A percentile compares a stretch with the other conserved stretches of the same genome.
Evolutionary conservation across 305 asterid genomes (phyloP).

Genomic region (Solanum hybrid): DNA sequence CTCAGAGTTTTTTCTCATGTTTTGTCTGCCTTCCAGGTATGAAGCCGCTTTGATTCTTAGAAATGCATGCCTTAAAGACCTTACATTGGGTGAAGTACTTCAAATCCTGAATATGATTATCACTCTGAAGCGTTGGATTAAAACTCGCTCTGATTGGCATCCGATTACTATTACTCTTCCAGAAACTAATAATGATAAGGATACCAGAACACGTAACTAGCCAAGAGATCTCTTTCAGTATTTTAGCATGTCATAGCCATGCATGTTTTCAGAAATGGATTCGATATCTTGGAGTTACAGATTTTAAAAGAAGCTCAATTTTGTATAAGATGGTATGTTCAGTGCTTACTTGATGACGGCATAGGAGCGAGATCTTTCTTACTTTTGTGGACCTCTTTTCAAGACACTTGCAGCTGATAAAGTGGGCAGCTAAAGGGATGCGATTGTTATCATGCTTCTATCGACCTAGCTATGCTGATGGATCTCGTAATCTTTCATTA

Average conservation of each 20-base stretch:
- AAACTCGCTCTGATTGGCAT: constrained; percentile 18
- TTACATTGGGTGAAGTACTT: constrained; percentile 34
- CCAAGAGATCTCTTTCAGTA: neutral
- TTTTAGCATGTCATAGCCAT: neutral
- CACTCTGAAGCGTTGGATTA: constrained; percentile 30
- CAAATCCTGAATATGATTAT: constrained; percentile 35
- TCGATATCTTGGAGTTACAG: neutral
- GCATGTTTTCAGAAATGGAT: neutral
- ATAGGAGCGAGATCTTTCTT: neutral
- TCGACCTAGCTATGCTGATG: neutral
- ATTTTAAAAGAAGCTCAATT: neutral
- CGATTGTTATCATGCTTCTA: neutral
- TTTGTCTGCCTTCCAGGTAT: constrained; percentile 16
- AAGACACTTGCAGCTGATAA: neutral
- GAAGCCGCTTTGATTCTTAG: constrained; percentile 40
- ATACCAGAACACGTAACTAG: neutral
- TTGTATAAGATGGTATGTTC: neutral
- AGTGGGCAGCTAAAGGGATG: constrained; percentile 1
- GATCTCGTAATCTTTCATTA: neutral
- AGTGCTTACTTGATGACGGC: neutral
- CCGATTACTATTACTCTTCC: neutral
- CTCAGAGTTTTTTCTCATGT: neutral
- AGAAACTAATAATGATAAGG: neutral
- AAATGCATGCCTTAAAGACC: constrained; percentile 27
- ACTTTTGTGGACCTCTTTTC: neutral